phyloP scores from a whole-genome alignment of 257 asterid genomes.

The Salvia splendens region DNA sequence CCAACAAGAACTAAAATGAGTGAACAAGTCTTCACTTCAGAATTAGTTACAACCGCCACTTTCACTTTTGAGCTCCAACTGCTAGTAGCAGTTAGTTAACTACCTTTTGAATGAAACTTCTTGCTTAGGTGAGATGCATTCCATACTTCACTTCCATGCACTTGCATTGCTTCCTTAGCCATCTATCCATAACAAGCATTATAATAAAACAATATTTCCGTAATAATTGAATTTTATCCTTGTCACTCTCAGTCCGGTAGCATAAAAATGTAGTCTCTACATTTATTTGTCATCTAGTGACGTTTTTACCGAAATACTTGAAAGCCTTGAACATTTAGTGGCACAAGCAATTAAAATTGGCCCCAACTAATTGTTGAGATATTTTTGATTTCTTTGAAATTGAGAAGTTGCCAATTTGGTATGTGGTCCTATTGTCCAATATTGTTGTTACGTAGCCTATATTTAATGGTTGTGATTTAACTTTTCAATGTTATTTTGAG shows the following conservation, averaged over 20 bases:
- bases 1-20: too few relatives aligned
- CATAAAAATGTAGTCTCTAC: not conserved
- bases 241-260: not conserved
- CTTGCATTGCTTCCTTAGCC: too few relatives aligned
- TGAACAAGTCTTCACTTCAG: too few relatives aligned
- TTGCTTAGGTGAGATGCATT: too few relatives aligned
- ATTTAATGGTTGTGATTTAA: conserved; percentile 30
- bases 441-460: conserved; percentile 6
- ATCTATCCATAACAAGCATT: too few relatives aligned
- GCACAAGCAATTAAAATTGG: conserved; percentile 20
- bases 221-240: not conserved
- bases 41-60: too few relatives aligned
- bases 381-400: not conserved
- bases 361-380: conserved; percentile 27
- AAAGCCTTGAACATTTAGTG: conserved; percentile 18
- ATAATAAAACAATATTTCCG: too few relatives aligned
- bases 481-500: conserved; percentile 33
- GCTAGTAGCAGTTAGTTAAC: too few relatives aligned
- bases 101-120: too few relatives aligned
- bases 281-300: not conserved
- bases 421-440: conserved; percentile 36
- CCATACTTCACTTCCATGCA: too few relatives aligned
- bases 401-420: conserved; percentile 27
- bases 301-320: not conserved
- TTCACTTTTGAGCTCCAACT: too few relatives aligned